A percentile compares a stretch with the other conserved stretches of the same genome.
Evolutionary conservation across 2,329 filamentous ascomycete genomes (phyloP).

Genomic region (Canariomyces notabilis): DNA sequence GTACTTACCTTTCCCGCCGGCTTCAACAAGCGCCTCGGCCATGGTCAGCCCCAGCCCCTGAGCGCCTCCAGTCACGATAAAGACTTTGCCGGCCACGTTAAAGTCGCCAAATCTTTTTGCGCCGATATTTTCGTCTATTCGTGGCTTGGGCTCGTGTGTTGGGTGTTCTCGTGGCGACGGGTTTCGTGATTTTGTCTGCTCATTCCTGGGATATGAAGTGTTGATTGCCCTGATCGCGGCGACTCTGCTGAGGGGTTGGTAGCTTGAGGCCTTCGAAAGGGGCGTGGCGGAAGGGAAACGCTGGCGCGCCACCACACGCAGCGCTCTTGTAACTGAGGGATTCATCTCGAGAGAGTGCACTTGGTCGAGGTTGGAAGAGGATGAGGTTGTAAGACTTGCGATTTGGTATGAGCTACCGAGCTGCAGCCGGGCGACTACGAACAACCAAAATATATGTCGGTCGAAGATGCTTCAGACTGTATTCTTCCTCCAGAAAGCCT

Average conservation of each 20-base stretch:
- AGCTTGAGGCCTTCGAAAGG: neutral
- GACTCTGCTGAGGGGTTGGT: neutral
- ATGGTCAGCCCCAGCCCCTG: slow-evolving; percentile 74
- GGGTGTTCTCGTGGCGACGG: slow-evolving; percentile 4
- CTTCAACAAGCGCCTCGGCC: slow-evolving; percentile 72
- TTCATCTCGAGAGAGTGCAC: slow-evolving; percentile 6
- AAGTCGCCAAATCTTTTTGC: slow-evolving; percentile 11
- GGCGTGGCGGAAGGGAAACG: neutral
- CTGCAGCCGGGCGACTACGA: too few relatives aligned
- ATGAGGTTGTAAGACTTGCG: neutral
- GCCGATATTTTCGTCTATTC: slow-evolving; percentile 3
- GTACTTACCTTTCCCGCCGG: slow-evolving; percentile 55
- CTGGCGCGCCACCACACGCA: slow-evolving; percentile 8
- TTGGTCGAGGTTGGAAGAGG: too few relatives aligned
- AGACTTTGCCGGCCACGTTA: slow-evolving; percentile 38
- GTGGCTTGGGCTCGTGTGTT: neutral
- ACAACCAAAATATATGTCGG: neutral
- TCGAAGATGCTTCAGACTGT: too few relatives aligned
- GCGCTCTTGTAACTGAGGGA: slow-evolving; percentile 4
- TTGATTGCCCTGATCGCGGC: neutral
- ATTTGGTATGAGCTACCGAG: neutral
- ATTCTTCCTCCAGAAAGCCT: neutral
- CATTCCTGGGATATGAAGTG: neutral
- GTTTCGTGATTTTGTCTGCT: slow-evolving; percentile 1
- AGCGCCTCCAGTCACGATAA: slow-evolving; percentile 71